These are phyloP conservation scores for Aquilaria agallochum DNA, from an alignment of 441 rosid genomes.

Conservation along the genomic window DNA sequence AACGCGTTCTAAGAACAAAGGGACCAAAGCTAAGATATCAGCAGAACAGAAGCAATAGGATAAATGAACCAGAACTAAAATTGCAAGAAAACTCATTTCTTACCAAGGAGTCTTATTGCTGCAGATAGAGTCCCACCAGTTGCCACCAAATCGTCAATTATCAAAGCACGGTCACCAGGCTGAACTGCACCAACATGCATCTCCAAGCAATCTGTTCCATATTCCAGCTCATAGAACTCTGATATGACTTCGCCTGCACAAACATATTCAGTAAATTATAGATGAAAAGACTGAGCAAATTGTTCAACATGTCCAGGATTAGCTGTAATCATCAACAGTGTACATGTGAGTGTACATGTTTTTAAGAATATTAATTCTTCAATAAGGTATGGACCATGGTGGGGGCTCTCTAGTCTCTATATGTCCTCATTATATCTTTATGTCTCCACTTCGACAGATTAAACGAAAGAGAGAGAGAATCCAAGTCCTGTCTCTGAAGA, in stretches of 20 bases:
- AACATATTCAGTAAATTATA: conserved; percentile 5
- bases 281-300: no score
- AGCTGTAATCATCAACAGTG: no score
- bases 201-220: conserved; percentile 88
- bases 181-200: conserved; percentile 85
- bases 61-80: background rate
- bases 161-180: conserved; percentile 66
- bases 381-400: no score
- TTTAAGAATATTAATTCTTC: no score
- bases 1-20: conserved; percentile 49
- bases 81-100: background rate
- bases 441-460: no score
- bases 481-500: no score
- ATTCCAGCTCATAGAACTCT: conserved; percentile 78
- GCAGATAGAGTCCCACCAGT: conserved; percentile 95
- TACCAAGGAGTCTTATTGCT: conserved; percentile 83
- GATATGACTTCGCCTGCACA: conserved; percentile 69
- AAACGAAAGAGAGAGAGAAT: no score
- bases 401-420: no score
- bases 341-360: no score
- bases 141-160: conserved; percentile 91
- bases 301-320: no score
- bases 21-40: background rate
- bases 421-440: no score
- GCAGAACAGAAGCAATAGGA: background rate